A percentile compares a stretch with the other conserved stretches of the same genome.
These are phyloP conservation scores for Calycina marina DNA, from an alignment of 2,329 filamentous ascomycete species.

Conservation along the genomic window DNA sequence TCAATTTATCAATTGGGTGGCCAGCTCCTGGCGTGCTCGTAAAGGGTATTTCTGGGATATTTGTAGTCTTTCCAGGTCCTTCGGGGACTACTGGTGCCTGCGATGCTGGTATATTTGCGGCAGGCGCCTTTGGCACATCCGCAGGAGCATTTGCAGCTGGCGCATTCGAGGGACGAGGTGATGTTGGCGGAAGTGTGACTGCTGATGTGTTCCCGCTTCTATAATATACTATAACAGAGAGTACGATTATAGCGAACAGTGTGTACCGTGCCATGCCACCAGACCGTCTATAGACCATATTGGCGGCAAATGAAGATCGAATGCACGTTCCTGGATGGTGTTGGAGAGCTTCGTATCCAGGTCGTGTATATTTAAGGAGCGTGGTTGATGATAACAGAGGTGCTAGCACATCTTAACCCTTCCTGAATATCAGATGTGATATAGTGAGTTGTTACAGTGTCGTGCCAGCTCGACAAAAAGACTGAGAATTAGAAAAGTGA, in stretches of 20 bases:
- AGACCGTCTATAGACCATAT: too few relatives aligned
- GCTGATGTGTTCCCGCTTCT: constrained; percentile 4
- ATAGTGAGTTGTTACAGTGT: too few relatives aligned
- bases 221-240: constrained; percentile 7
- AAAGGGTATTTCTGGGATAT: constrained; percentile 3
- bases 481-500: too few relatives aligned
- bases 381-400: too few relatives aligned
- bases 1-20: constrained; percentile 33
- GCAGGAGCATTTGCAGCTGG: too few relatives aligned
- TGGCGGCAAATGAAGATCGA: too few relatives aligned
- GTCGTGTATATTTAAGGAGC: too few relatives aligned
- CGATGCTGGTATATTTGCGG: not conserved
- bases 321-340: too few relatives aligned
- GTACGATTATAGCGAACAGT: constrained; percentile 4
- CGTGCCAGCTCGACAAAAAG: too few relatives aligned
- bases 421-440: too few relatives aligned
- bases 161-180: not conserved
- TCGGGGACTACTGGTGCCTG: not conserved
- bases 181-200: constrained; percentile 1
- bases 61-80: constrained; percentile 1
- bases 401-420: too few relatives aligned
- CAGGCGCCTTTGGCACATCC: not conserved
- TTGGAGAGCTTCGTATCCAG: too few relatives aligned
- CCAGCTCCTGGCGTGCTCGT: not conserved
- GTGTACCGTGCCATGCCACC: constrained; percentile 2